Percentiles rank a stretch among this genome's conserved stretches.
Conservation (phyloP, 805 yeast genomes). For the Cyberlindnera amylophila region DNA sequence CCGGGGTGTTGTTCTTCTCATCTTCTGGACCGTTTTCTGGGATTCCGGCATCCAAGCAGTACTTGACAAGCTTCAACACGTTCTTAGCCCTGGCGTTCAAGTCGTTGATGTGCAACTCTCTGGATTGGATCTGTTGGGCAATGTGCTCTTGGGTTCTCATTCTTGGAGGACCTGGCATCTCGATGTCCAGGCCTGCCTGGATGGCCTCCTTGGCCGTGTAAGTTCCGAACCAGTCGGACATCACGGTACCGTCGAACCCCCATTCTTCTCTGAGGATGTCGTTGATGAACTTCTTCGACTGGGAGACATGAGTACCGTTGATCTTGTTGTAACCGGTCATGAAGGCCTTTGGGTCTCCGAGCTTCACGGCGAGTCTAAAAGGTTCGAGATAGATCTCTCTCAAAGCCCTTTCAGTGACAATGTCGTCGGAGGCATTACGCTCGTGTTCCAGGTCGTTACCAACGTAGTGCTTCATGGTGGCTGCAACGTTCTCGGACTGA, state of each 20-base stretch:
- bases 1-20: constrained; percentile 39
- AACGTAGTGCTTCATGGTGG: constrained; percentile 49
- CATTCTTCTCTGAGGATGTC: constrained; percentile 50
- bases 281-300: constrained; percentile 37
- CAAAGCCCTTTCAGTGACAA: constrained; percentile 53
- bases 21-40: constrained; percentile 38
- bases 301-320: constrained; percentile 54
- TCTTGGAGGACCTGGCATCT: constrained; percentile 60
- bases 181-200: constrained; percentile 54
- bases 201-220: constrained; percentile 43
- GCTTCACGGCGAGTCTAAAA: constrained; percentile 52
- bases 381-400: constrained; percentile 60
- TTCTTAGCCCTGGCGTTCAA: constrained; percentile 47
- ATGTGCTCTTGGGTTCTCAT: constrained; percentile 38
- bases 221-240: constrained; percentile 64
- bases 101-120: constrained; percentile 36
- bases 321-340: constrained; percentile 64
- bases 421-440: constrained; percentile 41
- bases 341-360: constrained; percentile 46
- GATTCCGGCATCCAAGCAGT: constrained; percentile 39
- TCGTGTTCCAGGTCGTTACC: constrained; percentile 58
- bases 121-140: constrained; percentile 34
- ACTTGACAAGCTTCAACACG: constrained; percentile 45
- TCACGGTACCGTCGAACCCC: constrained; percentile 48
- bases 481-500: constrained; percentile 45